Evolutionary conservation across 2,329 filamentous ascomycete genomes (phyloP).

Genomic region (Alternaria longipes): DNA sequence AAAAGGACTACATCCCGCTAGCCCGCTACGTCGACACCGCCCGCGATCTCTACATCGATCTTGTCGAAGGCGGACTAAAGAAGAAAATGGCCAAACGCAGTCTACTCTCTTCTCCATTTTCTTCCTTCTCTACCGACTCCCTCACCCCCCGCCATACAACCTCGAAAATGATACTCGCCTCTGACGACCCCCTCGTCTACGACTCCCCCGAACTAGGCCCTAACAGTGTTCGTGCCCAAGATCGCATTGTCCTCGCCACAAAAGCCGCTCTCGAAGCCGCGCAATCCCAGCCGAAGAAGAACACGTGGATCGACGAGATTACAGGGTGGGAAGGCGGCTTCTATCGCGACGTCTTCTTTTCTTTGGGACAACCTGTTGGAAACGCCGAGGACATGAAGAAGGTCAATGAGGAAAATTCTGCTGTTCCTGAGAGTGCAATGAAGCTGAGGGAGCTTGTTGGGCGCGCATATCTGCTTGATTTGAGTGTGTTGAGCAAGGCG

Average conservation of each 20-base stretch:
- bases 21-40: slow-evolving; percentile 72
- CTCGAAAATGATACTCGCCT: slow-evolving; percentile 71
- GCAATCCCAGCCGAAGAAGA: slow-evolving; percentile 41
- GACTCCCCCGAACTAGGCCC: slow-evolving; percentile 69
- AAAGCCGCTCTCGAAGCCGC: slow-evolving; percentile 62
- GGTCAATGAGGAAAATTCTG: slow-evolving; percentile 25
- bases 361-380: slow-evolving; percentile 63
- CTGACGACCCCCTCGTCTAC: slow-evolving; percentile 82
- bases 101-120: slow-evolving; percentile 20
- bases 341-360: slow-evolving; percentile 83
- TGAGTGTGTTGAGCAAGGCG: slow-evolving; percentile 74
- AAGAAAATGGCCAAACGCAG: slow-evolving; percentile 5
- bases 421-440: slow-evolving; percentile 61
- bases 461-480: slow-evolving; percentile 82
- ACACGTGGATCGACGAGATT: slow-evolving; percentile 73
- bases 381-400: slow-evolving; percentile 41
- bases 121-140: slow-evolving; percentile 11
- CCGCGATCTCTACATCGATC: slow-evolving; percentile 61
- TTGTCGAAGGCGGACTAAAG: slow-evolving; percentile 37
- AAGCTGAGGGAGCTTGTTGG: slow-evolving; percentile 77
- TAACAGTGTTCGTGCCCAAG: slow-evolving; percentile 69
- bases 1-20: slow-evolving; percentile 79
- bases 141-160: slow-evolving; percentile 40
- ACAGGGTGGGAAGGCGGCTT: slow-evolving; percentile 92
- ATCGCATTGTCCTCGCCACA: slow-evolving; percentile 77